Evolutionary conservation across 495 filamentous ascomycete genomes (phyloP), one percentile per base, ranked within the genome.

Genomic region (Thermothielavioides terrestris): DNA sequence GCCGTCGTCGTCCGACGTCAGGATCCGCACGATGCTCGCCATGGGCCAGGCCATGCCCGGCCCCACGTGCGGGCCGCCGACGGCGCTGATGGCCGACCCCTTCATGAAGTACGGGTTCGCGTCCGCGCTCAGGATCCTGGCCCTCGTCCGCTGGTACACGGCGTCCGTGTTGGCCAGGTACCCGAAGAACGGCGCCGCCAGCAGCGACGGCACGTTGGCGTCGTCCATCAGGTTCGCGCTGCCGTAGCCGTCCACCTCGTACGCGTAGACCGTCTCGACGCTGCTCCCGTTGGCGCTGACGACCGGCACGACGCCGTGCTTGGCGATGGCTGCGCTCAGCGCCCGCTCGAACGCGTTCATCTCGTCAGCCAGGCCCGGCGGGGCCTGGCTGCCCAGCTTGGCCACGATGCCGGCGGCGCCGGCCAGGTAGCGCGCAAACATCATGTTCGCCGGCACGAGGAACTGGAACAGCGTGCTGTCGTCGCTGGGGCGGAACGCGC

Each of bases 361-460:
- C 37, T 68, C 63, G 5, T 61, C 43, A 0, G 72, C 75, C 3
- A 80, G 63, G 3, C 58, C 58, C 7, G 44, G 8, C n/a, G 37
- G 28, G 20, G 12, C 47, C 15, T 36, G 21, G n/a, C 17, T 61
- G 40, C 69, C 66, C 35, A 80, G 63, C 1, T 53, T 49, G 4
- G 52, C 54, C 66, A 78, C 74, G 52, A 86, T 82, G 9, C 59
- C 36, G 0, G 74, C 67, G 10, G 71, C 67, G 0, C 59, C 60
- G 3, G 62, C 67, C 1, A 84, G 68, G 46, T 77, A 79, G 23
- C 69, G 58, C 14, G 76, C 69, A 56, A 85, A 84, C 76, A 84
- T 82, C 82, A 85, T 85, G 49, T 85, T 86, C 4, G 76, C 72
- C 1, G 82, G 82, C 26, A 86, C 73, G 50, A 82, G 67, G 15